These are phyloP conservation scores for Talaromyces wortmannii DNA, from an alignment of 495 filamentous ascomycete species.

Conservation along the genomic window DNA sequence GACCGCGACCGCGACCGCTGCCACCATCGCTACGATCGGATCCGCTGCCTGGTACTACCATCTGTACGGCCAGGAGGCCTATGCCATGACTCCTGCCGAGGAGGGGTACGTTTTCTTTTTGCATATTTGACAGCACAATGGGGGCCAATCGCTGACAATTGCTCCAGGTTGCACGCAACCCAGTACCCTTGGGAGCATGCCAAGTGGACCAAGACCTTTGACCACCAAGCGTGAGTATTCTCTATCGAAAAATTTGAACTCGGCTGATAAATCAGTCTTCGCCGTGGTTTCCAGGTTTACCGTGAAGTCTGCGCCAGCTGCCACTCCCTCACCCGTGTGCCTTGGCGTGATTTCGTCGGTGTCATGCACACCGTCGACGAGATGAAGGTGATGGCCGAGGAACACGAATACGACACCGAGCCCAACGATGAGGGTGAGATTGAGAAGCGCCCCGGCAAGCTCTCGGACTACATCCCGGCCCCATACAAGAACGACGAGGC, in stretches of 20 bases:
- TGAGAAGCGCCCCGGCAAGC: constrained; percentile 95
- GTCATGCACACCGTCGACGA: constrained; percentile 92
- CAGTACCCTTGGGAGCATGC: constrained; percentile 94
- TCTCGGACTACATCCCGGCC: constrained; percentile 90
- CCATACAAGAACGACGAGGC: constrained; percentile 99
- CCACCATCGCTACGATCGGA: constrained; percentile 78
- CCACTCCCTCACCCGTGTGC: constrained; percentile 91
- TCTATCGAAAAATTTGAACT: neutral
- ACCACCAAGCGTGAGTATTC: constrained; percentile 80
- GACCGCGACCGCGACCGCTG: constrained; percentile 74
- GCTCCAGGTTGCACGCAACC: constrained; percentile 74
- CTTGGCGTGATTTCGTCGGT: constrained; percentile 90
- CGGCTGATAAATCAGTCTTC: constrained; percentile 55
- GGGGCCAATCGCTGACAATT: neutral
- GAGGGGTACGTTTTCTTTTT: constrained; percentile 73
- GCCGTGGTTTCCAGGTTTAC: constrained; percentile 99
- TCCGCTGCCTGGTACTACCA: constrained; percentile 94
- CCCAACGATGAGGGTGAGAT: constrained; percentile 98
- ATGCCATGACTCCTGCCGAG: constrained; percentile 89
- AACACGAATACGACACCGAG: constrained; percentile 97
- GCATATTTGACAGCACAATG: too few relatives aligned
- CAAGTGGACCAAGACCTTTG: constrained; percentile 88
- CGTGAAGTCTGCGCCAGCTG: constrained; percentile 96
- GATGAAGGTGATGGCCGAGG: constrained; percentile 93
- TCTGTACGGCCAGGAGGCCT: constrained; percentile 78